Evolutionary conservation across 2,329 filamentous ascomycete species (phyloP), one percentile per base, ranked within the genome.

Genomic region (Paracoccidioides brasiliensis): DNA sequence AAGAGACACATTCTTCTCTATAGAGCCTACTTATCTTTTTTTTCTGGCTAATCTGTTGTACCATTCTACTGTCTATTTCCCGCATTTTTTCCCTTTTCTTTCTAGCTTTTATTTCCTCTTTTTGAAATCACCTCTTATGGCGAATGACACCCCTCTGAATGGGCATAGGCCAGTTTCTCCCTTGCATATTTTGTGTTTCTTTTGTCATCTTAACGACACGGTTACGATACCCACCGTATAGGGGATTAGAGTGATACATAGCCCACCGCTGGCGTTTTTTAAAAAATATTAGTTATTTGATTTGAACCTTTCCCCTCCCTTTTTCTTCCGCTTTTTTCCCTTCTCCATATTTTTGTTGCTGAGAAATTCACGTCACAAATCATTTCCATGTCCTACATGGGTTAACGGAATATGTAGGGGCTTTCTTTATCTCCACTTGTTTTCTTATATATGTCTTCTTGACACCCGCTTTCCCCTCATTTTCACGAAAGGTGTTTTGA

Each of bases 201-300:
- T 55, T 50, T 45, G 43, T 54, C 10, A 35, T 63, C 66, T 66
- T 67, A 67, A 72, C 66, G 69, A 70, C 65, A 70, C 65, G 67
- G 72, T 71, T 67, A 74, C 66, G 71, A 74, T 71, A 71, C 68
- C 66, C 67, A 64, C 65, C 68, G 68, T 32, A 49, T 48, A 22
- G 33, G 53, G 53, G 42, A 52, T 40, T 54, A 48, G 42, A 54
- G 44, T 48, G 22, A 42, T 42, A 49, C 49, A 54, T 41, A 41
- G 44, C 43, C 53, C 53, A 33, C 63, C 62, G 64, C 64, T 64
- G 69, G 68, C 69, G 69, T 72, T 70, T 66, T 57, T 58, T 56
- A 55, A 56, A 22, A 22, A 22, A 22, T 1, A 57, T 54, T 53
- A 52, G n/a, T 52, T 46, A 35, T 44, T 56, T 43, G 52, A 41